Base-by-base conservation (phyloP, 2,329 filamentous ascomycete genomes). In the Thelonectria olida region DNA sequence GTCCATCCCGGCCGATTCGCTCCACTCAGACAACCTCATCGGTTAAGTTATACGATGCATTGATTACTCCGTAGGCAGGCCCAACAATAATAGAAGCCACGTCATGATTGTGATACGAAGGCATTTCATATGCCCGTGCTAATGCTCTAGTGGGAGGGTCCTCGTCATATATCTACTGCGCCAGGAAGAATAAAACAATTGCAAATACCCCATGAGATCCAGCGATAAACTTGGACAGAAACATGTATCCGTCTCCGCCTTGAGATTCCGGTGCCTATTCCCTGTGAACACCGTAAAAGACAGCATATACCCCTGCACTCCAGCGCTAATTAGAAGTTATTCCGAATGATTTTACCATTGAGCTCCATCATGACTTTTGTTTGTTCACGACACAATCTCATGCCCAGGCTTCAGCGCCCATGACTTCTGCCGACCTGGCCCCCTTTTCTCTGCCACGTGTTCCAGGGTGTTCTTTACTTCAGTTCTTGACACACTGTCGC, bases 401-500 rank as follows among this genome's bases (percentile, higher is more conserved):
- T 79, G 77, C 4, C 76, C 78, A n/a, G 76, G 73, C 66, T 76
- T 78, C 48, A 81, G 65, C 10, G 72, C 71, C 79, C 79, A 80
- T 52, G 78, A 74, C 64, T 79, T 80, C 25, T 64, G 56, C 17
- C 75, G 71, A 2, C 78, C 78, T 22, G 70, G 54, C 2, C 77
- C 78, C 52, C 73, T 75, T 72, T 76, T 80, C 66, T 78, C 78
- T 2, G 79, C 79, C 34, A 81, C 74, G 42, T 73, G 54, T 54
- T 80, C 79, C 25, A 81, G 62, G 1, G 78, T 80, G 27, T 80
- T 80, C 73, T 79, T 80, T 19, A 80, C 78, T 60, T 81, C 78
- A 4, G 69, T 64, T 22, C 78, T 73, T 19, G 78, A 78, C n/a
- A 75, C 75, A 15, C 63, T 69, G 42, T 76, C 72, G 19, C 73